Base-by-base conservation (phyloP, 2,329 filamentous ascomycete species). In the Daldinia sp. region DNA sequence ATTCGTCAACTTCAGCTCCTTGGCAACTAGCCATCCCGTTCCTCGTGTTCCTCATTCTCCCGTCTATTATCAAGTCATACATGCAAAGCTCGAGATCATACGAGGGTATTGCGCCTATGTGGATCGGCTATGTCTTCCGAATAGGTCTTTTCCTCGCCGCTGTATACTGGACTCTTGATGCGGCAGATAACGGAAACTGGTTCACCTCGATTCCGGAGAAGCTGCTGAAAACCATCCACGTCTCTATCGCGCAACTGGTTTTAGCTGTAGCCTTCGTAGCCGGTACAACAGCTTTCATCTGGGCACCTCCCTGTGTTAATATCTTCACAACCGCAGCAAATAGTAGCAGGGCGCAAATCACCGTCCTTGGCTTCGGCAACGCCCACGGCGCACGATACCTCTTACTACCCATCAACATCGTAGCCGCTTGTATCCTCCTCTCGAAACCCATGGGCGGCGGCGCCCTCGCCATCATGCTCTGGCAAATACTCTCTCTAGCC, bases 391-490 rank as follows among this genome's bases (percentile, higher is more conserved):
- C 93, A 0, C 91, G 95, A 30, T 98, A 97, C 81, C 90, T 97
- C 72, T 84, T 98, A 37, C 86, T 98, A 6, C 87, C 94, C 2
- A 84, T 93, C 72, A 93, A 94, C 77, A 89, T 97, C 79, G 86
- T 93, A 28, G 86, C 93, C 7, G 92, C 90, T 0, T 88, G 94
- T 64, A 88, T 93, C 60, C 86, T 98, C 6, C 86, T 98, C 28
- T 92, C 95, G 70, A 98, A 98, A 79, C 96, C 96, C 15, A 97
- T 99, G 93, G 96, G 96, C 58, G 90, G 90, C 65, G 94, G 93
- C 56, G 90, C 94, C 0, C 87, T 98, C 57, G 92, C 89, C 6
- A 84, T 98, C 57, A 89, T 96, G 80, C 83, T 94, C 67, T 95
- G 94, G 89, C 95, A 98, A 81, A 90, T 97, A 48, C 88, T 99